A percentile compares a stretch with the other conserved stretches of the same genome.
Evolutionary conservation across 176 grass and related monocot genomes (phyloP).

Genomic region (Oryza meyeriana): DNA sequence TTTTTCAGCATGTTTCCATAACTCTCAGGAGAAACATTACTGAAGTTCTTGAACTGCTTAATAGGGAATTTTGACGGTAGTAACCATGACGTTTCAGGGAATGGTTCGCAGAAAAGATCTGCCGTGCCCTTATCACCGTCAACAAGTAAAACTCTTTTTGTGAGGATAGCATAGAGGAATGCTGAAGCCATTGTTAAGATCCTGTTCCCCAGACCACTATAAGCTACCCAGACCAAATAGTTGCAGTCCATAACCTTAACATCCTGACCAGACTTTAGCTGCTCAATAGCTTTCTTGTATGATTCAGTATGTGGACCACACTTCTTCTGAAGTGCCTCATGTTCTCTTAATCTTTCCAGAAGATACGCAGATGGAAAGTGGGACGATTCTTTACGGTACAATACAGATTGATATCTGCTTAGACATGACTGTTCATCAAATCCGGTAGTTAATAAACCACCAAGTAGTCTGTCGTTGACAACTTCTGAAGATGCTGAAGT

Average conservation of each 20-base stretch:
- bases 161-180: slow-evolving; percentile 67
- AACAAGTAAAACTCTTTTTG: slow-evolving; percentile 61
- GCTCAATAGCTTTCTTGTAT: slow-evolving; percentile 48
- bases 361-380: slow-evolving; percentile 52
- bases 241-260: slow-evolving; percentile 40
- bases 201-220: slow-evolving; percentile 65
- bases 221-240: slow-evolving; percentile 62
- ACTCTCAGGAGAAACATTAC: slow-evolving; percentile 38
- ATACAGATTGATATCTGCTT: slow-evolving; percentile 51
- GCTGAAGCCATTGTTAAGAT: slow-evolving; percentile 55
- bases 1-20: slow-evolving; percentile 53
- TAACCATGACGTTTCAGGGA: slow-evolving; percentile 65
- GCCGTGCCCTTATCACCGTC: slow-evolving; percentile 31
- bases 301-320: slow-evolving; percentile 52
- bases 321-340: slow-evolving; percentile 69
- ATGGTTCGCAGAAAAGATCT: slow-evolving; percentile 77
- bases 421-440: slow-evolving; percentile 61
- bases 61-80: slow-evolving; percentile 52
- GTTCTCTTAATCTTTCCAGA: slow-evolving; percentile 55
- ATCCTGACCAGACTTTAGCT: slow-evolving; percentile 44
- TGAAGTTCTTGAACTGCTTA: slow-evolving; percentile 40
- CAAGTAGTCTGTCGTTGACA: slow-evolving; percentile 42
- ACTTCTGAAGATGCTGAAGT: slow-evolving; percentile 16
- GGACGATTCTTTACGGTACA: slow-evolving; percentile 52
- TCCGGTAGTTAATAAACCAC: slow-evolving; percentile 50